Evolutionary conservation across 208 protist species (phyloP).

Genomic region (Leishmania turanica): DNA sequence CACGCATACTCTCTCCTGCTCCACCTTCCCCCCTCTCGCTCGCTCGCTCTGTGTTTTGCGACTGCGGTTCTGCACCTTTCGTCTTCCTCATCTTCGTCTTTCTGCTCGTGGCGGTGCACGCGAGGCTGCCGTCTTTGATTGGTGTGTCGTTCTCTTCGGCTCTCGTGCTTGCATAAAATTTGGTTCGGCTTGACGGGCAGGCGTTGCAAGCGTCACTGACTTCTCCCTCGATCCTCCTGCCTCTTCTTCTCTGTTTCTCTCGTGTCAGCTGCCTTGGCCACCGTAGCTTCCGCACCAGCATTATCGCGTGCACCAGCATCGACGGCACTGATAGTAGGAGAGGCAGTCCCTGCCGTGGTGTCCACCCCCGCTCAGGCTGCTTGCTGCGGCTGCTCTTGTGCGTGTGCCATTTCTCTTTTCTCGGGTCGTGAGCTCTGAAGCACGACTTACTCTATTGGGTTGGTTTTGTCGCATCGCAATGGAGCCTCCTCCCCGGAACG

Average conservation of each 20-base stretch:
- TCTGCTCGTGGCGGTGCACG: no score
- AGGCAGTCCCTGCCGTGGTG: background rate
- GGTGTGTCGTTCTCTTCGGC: no score
- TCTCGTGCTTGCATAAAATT: no score
- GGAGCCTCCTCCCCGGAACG: slow-evolving; percentile 8
- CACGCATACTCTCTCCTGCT: no score
- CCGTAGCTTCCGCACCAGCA: background rate
- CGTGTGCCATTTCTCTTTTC: background rate
- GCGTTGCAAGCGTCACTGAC: no score
- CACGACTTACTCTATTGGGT: background rate
- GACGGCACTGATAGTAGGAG: background rate
- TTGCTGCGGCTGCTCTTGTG: background rate
- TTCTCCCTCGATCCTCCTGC: background rate
- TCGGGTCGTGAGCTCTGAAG: background rate
- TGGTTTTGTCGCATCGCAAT: background rate
- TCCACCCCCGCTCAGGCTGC: background rate
- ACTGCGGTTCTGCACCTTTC: no score
- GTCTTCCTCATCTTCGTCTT: no score
- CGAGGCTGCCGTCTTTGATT: no score
- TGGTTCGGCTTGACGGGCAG: no score
- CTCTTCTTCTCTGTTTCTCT: background rate
- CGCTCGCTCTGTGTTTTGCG: no score
- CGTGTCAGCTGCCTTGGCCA: background rate
- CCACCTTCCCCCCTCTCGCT: no score
- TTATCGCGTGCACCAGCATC: background rate